Conservation (phyloP, 257 asterid genomes). For the Agastache rugosa region DNA sequence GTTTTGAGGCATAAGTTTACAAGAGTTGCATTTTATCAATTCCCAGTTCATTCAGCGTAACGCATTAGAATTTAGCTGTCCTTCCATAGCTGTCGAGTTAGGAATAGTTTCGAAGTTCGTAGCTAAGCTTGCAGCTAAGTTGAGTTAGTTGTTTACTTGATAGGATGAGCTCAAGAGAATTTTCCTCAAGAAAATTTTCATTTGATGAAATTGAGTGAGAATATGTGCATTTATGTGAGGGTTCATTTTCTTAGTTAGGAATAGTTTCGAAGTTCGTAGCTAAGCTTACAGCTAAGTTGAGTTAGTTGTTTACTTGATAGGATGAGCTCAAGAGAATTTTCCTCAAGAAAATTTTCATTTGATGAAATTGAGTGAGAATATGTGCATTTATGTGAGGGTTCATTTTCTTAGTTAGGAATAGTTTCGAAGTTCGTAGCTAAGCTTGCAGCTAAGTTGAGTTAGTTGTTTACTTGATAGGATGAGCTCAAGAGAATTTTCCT, state of each 20-base stretch:
- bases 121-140: constrained; percentile 2
- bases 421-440: background rate
- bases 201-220: constrained; percentile 1
- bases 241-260: background rate
- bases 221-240: background rate
- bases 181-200: background rate
- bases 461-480: background rate
- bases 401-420: background rate
- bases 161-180: background rate
- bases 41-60: background rate
- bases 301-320: background rate
- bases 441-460: background rate
- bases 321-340: background rate
- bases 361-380: background rate
- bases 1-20: background rate
- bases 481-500: background rate
- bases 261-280: background rate
- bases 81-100: background rate
- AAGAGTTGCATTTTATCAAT: background rate
- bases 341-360: background rate
- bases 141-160: background rate
- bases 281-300: background rate
- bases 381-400: background rate
- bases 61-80: background rate
- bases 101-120: background rate